Conservation (phyloP, 2,329 filamentous ascomycete genomes). For the Phyllosticta ampelicida region DNA sequence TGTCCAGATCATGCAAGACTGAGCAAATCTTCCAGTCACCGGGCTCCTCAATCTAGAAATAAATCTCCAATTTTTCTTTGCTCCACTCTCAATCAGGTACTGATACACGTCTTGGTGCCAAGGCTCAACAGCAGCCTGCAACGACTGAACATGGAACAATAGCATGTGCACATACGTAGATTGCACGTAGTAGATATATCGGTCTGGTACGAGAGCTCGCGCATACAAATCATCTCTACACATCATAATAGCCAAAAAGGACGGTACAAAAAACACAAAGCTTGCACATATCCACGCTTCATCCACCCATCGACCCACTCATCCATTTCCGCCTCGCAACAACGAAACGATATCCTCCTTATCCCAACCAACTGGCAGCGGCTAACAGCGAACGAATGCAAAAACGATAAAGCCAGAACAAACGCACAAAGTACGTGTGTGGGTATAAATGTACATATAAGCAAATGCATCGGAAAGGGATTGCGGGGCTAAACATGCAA, state of each 20-base stretch:
- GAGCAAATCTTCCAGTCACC: too few relatives aligned
- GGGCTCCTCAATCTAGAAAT: too few relatives aligned
- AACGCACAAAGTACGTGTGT: slow-evolving; percentile 1
- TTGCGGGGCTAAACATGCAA: background rate
- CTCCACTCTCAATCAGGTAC: too few relatives aligned
- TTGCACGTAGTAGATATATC: background rate
- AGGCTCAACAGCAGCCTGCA: background rate
- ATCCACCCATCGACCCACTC: background rate
- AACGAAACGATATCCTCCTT: slow-evolving; percentile 1
- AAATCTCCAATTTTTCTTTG: too few relatives aligned
- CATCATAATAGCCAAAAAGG: too few relatives aligned
- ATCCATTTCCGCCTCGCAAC: background rate
- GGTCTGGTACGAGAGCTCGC: background rate
- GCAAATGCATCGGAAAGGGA: slow-evolving; percentile 1
- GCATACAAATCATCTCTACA: background rate
- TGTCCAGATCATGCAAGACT: too few relatives aligned
- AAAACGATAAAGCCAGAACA: slow-evolving; percentile 6
- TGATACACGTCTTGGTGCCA: too few relatives aligned
- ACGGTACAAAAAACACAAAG: background rate
- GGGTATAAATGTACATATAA: background rate
- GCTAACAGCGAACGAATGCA: slow-evolving; percentile 1
- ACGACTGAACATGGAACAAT: background rate
- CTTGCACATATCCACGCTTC: background rate
- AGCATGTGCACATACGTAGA: background rate
- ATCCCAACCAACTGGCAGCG: too few relatives aligned